Base-by-base conservation (phyloP, 768 basidiomycete species). In the Trametes coccinea region DNA sequence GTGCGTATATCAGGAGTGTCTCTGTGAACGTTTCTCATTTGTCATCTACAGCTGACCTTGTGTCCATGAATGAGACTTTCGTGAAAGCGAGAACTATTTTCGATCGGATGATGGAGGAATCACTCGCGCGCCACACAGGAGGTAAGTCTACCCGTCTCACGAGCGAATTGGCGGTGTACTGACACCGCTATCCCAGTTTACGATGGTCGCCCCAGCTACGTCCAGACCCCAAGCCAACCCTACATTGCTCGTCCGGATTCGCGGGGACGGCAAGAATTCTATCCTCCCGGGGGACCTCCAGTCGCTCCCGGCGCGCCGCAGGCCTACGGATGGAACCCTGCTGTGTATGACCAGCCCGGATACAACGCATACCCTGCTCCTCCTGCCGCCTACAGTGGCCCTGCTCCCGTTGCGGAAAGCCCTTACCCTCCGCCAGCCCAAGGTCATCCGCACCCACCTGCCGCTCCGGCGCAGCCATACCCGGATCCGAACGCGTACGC, bases 61-160 rank as follows among this genome's bases (percentile, higher is more conserved):
- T 95, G 5, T 87, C 89, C 2, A 95, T 98, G 91, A 95, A 95
- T 72, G 93, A 95, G 74, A 93, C 87, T 16, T 97, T 98, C 69
- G 83, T 95, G 31, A 86, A 89, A 45, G 95, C 95, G 4, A 82
- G 92, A 49, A 85, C 87, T 14, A 92, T 95, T 56, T 98, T 95
- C 68, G 95, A 97, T 70, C 78, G 88, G 34, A 92, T 97, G 89
- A 93, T 95, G 86, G 92, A 94, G 70, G 93, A 94, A 63, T 91
- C 89, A 68, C 76, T 94, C 33, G 87, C 90, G 4, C 79, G 88
- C 60, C 88, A 92, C 68, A 80, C 84, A 10, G 87, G 82, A 50
- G 78, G 88, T 88, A 70, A 52, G 79, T 5, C 45, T 9, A 10
- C 27, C 9, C 45, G 10, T 6, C n/a, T 43, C 10, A 43, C 39